These are phyloP conservation scores for Tremella yokohamensis DNA, from an alignment of 768 basidiomycete species.

Conservation along the genomic window DNA sequence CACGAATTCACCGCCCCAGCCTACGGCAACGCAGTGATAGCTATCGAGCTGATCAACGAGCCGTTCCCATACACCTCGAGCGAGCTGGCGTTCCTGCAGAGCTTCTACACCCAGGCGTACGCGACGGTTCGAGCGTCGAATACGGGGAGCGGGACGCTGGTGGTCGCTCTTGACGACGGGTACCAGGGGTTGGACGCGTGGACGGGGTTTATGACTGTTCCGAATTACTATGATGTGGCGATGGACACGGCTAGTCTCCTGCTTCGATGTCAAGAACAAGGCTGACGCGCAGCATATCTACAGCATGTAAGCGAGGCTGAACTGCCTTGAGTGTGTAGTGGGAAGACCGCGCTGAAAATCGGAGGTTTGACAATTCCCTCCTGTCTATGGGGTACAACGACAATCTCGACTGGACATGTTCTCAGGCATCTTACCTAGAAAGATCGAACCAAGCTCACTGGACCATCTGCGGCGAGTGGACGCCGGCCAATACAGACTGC, in stretches of 20 bases:
- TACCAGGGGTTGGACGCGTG: constrained; percentile 42
- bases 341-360: not conserved
- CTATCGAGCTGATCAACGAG: constrained; percentile 48
- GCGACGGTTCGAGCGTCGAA: constrained; percentile 14
- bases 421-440: constrained; percentile 25
- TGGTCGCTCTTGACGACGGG: constrained; percentile 36
- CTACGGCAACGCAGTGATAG: constrained; percentile 38
- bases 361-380: not conserved
- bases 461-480: constrained; percentile 86
- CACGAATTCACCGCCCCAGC: constrained; percentile 40
- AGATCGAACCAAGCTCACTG: constrained; percentile 60
- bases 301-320: constrained; percentile 45
- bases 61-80: constrained; percentile 34
- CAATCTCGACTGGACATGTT: constrained; percentile 41
- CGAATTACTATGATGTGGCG: constrained; percentile 35
- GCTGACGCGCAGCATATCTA: constrained; percentile 43
- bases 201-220: constrained; percentile 41
- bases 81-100: constrained; percentile 30
- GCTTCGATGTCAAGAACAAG: not conserved
- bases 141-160: constrained; percentile 8
- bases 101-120: constrained; percentile 40
- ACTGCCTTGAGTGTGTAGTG: not conserved
- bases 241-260: constrained; percentile 44
- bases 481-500: constrained; percentile 56
- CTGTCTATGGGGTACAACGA: constrained; percentile 31